Base-by-base conservation (phyloP, 2,329 filamentous ascomycete genomes). In the Capronia americana region DNA sequence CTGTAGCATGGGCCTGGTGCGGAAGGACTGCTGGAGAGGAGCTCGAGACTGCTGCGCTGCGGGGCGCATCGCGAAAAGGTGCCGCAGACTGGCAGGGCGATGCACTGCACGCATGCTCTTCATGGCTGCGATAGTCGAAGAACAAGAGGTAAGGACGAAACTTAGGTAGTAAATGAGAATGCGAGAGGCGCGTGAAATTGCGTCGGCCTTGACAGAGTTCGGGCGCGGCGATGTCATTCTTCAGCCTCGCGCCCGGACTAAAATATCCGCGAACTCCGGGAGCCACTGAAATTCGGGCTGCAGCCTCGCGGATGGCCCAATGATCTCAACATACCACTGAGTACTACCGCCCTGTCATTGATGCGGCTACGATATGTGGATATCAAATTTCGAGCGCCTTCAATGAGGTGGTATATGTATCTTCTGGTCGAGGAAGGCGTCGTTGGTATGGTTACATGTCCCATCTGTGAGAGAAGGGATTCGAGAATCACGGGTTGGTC, bases 101-200 rank as follows among this genome's bases (percentile, higher is more conserved):
- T 67, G 62, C 10, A 65, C 38, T n/a, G 64, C 5, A 34, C 64
- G 70, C 61, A 72, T 59, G 34, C 64, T 62, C 48, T 71, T 59
- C 70, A 72, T 72, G 26, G 23, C 51, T 56, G 20, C 17, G 12
- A 17, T 55, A 23, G 48, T 51, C 20, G 20, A 23, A 23, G 24
- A 26, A 24, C 30, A 58, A 38, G 62, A 44, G n/a, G 3, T 17
- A 10, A 59, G 34, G 48, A 46, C 34, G 30, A n/a, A 20, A 46
- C 24, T 51, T 38, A 10, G n/a, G n/a, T n/a, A n/a, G 57, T 23
- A 2, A 34, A 51, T 28, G 38, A 20, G 11, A 24, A 44, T 14
- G 34, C 23, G n/a, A 57, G 32, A 12, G 34, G 55, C 38, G 53
- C 26, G 53, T 56, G 53, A 56, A 55, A 55, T 34, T 55, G 28